A percentile compares a stretch with the other conserved stretches of the same genome.
phyloP scores from a whole-genome alignment of 2,329 filamentous ascomycete genomes.

The Sarocladiaceae sp. region DNA sequence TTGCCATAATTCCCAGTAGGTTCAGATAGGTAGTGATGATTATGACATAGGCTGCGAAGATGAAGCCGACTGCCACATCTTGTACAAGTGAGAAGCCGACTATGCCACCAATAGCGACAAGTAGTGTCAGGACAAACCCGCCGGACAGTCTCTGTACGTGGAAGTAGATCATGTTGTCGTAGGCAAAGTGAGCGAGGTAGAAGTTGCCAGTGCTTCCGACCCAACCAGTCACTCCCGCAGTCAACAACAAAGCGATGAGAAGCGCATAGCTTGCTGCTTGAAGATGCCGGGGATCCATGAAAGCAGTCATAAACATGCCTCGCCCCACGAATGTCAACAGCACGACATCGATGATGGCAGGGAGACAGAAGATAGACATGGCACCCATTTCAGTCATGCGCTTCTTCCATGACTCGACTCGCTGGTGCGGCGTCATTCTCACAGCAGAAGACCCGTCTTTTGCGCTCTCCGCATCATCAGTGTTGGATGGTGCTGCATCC shows the following conservation, averaged over 20 bases:
- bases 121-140: conserved; percentile 36
- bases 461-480: neutral
- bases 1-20: conserved; percentile 49
- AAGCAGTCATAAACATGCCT: conserved; percentile 56
- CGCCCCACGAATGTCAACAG: conserved; percentile 55
- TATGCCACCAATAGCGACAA: conserved; percentile 41
- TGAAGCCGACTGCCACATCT: conserved; percentile 39
- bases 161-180: conserved; percentile 37
- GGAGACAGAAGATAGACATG: conserved; percentile 58
- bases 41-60: conserved; percentile 57
- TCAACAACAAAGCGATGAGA: conserved; percentile 54
- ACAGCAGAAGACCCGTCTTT: conserved; percentile 5
- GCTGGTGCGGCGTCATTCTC: conserved; percentile 13
- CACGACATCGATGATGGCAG: conserved; percentile 57
- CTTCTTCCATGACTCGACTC: conserved; percentile 17
- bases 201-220: conserved; percentile 60
- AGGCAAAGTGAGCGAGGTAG: conserved; percentile 43
- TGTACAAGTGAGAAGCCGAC: conserved; percentile 42
- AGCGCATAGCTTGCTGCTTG: conserved; percentile 52
- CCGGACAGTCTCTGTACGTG: conserved; percentile 40
- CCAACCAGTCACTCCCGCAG: conserved; percentile 59
- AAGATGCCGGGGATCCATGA: conserved; percentile 47
- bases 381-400: conserved; percentile 46
- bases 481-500: neutral
- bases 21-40: conserved; percentile 56